phyloP scores from a whole-genome alignment of 768 basidiomycete species.

The Trametes villosa region DNA sequence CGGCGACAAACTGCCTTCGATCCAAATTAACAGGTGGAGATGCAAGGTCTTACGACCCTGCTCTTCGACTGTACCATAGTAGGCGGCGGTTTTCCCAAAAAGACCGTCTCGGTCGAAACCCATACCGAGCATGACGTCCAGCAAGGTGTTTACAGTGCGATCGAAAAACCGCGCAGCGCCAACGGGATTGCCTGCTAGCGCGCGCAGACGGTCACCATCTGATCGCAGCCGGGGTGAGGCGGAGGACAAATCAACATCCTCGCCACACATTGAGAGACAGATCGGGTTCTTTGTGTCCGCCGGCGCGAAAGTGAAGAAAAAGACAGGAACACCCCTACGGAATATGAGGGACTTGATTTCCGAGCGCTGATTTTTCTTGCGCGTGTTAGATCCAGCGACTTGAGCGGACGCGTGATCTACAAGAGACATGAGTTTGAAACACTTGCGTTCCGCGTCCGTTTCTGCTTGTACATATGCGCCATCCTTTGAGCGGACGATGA shows the following conservation, averaged over 20 bases:
- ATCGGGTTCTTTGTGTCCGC: neutral
- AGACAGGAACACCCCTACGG: neutral
- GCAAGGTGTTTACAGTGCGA: neutral
- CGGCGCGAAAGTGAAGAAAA: slow-evolving; percentile 1
- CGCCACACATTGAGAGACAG: neutral
- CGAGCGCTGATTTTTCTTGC: neutral
- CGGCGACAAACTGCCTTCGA: neutral
- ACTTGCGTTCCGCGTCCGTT: neutral
- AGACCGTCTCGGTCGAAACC: neutral
- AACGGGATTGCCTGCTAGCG: neutral
- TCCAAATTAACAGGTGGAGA: neutral
- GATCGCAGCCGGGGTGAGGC: neutral
- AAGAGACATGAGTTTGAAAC: neutral
- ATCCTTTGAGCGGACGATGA: neutral
- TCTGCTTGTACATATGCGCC: neutral
- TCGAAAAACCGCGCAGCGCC: neutral
- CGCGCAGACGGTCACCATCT: neutral
- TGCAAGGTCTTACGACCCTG: neutral
- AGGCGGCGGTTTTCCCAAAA: neutral
- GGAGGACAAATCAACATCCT: neutral
- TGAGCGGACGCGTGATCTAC: neutral
- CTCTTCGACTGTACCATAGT: neutral
- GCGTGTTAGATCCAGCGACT: neutral
- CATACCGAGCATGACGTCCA: neutral
- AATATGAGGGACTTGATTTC: neutral